Base-by-base conservation (phyloP, 208 protist genomes). In the Trypanosoma cruzi region DNA sequence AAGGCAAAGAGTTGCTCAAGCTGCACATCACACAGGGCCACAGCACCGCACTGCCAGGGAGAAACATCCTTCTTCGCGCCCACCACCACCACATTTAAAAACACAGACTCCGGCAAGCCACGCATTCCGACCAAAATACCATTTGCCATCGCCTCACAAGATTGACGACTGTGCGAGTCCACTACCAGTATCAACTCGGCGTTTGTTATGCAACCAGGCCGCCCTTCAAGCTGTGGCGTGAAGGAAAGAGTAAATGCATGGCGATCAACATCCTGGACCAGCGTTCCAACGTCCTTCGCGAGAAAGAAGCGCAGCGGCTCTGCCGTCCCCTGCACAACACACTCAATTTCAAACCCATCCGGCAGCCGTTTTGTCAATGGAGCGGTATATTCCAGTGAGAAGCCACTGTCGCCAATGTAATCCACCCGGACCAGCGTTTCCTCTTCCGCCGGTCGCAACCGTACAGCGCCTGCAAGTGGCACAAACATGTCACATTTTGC, bases 251-350 rank as follows among this genome's bases (percentile, higher is more conserved):
- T 76, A 20, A 90, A 57, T 10, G 82, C 89, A 50, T 84, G 57
- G 37, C 56, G 56, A 44, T 76, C 67, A 4, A 28, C 58, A 29
- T 64, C 60, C 44, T 52, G 11, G 37, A 75, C 64, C 1, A 34
- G 5, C 0, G 20, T 22, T 1, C 67, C 73, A n/a, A 59, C 44
- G 68, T 82, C 78, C 40, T 61, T 48, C 14, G 66, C 65, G 14
- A 84, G 44, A 56, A 84, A 84, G 46, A 88, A 63, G 6, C 88
- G 82, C 67, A 93, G 70, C 31, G 88, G 88, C 78, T 93, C 88
- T 36, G 68, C 67, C 16, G 72, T 84, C 3, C 77, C 74, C 0
- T 63, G 68, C n/a, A 92, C 72, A 0, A 60, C 70, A n/a, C 74
- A 82, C 5, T 37, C 68, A 34, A 90, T 50, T 0, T 65, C 68